Conservation (phyloP, 495 filamentous ascomycete species). For the Penicillium alfredii region DNA sequence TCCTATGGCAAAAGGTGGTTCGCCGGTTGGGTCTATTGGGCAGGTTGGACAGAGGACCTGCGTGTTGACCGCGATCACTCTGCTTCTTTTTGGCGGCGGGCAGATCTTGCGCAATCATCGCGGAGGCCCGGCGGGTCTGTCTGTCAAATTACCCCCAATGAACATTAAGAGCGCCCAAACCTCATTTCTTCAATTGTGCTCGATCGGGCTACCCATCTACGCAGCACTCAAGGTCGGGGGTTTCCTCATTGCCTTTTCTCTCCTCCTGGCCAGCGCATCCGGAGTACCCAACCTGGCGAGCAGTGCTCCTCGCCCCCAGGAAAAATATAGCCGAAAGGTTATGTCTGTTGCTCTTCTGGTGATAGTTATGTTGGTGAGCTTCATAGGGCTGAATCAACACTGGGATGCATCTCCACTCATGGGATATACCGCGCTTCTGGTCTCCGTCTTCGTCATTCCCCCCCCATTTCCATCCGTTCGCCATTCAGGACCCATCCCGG, state of each 20-base stretch:
- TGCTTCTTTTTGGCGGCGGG: constrained; percentile 26
- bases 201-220: constrained; percentile 51
- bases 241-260: constrained; percentile 43
- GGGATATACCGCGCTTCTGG: constrained; percentile 42
- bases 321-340: constrained; percentile 26
- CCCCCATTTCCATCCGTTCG: constrained; percentile 34
- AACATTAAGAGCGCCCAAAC: constrained; percentile 10
- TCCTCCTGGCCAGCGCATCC: constrained; percentile 43
- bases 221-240: constrained; percentile 52
- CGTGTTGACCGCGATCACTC: constrained; percentile 19
- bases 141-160: constrained; percentile 14
- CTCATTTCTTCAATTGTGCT: constrained; percentile 21
- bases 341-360: constrained; percentile 25
- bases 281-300: constrained; percentile 29
- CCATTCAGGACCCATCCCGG: constrained; percentile 18
- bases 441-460: constrained; percentile 39
- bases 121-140: constrained; percentile 2
- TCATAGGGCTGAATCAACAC: constrained; percentile 28
- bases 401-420: constrained; percentile 30
- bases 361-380: constrained; percentile 23
- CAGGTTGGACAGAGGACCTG: constrained; percentile 16
- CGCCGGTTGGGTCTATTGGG: constrained; percentile 2
- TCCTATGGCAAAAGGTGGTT: background rate
- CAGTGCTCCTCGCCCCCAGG: constrained; percentile 6
- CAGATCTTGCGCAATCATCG: constrained; percentile 16